Conservation (phyloP, 768 basidiomycete genomes). For the Russula sp. region DNA sequence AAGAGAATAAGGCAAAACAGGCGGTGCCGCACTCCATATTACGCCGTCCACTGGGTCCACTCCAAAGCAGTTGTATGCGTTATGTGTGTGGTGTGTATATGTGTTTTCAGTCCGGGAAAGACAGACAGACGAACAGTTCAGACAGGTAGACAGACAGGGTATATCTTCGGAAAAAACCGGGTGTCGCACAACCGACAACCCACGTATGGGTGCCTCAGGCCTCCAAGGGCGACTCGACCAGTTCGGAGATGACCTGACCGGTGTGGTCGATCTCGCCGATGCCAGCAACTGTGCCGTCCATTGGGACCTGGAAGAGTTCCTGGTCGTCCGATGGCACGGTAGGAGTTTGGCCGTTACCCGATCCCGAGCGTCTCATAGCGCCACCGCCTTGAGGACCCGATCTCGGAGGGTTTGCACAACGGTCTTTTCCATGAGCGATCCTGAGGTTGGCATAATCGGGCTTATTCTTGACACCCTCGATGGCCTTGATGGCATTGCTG, state of each 20-base stretch:
- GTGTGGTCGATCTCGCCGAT: slow-evolving; percentile 21
- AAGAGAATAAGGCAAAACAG: slow-evolving; percentile 14
- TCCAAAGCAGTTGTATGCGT: slow-evolving; percentile 15
- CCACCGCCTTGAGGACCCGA: slow-evolving; percentile 73
- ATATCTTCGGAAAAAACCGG: slow-evolving; percentile 18
- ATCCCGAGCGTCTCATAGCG: slow-evolving; percentile 48
- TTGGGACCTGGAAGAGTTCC: slow-evolving; percentile 25
- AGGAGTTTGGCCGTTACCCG: slow-evolving; percentile 39
- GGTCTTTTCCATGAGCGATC: slow-evolving; percentile 93
- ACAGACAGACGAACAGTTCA: slow-evolving; percentile 7
- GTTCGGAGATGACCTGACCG: slow-evolving; percentile 14
- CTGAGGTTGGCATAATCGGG: slow-evolving; percentile 87
- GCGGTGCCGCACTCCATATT: slow-evolving; percentile 18
- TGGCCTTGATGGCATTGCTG: slow-evolving; percentile 96
- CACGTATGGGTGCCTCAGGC: slow-evolving; percentile 6
- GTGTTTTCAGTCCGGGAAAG: slow-evolving; percentile 22
- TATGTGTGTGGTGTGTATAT: slow-evolving; percentile 16
- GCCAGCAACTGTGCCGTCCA: background rate
- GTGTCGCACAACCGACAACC: background rate
- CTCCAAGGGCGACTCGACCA: slow-evolving; percentile 20
- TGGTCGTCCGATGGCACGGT: slow-evolving; percentile 20
- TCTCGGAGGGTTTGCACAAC: slow-evolving; percentile 90
- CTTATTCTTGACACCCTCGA: slow-evolving; percentile 89
- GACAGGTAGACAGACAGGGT: slow-evolving; percentile 18
- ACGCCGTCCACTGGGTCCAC: slow-evolving; percentile 23